Evolutionary conservation across 176 grass and related monocot species (phyloP).

Genomic region (Carex cristatella): DNA sequence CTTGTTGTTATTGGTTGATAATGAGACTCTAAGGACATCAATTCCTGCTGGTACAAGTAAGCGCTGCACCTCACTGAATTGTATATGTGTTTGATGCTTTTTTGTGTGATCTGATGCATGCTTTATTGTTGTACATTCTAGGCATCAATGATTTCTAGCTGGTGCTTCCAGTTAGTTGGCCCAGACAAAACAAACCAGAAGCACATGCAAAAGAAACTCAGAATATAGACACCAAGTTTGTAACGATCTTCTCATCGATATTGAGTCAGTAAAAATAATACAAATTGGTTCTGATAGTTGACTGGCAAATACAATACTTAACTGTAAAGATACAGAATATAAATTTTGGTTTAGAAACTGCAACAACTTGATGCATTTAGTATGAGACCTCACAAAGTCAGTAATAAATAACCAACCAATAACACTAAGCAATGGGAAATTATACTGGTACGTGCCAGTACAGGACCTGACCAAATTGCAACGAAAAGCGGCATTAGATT

Average conservation of each 20-base stretch:
- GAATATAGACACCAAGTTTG: not conserved
- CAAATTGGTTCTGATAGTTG: not conserved
- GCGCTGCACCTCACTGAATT: not conserved
- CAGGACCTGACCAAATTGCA: not conserved
- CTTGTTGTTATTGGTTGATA: not conserved
- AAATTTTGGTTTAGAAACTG: not conserved
- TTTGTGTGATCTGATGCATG: not conserved
- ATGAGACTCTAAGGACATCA: not conserved
- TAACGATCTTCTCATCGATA: not conserved
- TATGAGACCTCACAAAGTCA: not conserved
- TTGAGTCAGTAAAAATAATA: not conserved
- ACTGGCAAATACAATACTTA: not conserved
- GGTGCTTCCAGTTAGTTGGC: not conserved
- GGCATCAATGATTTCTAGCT: not conserved
- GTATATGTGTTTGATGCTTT: not conserved
- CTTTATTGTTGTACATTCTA: not conserved
- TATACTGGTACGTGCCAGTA: not conserved
- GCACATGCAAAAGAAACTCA: not conserved
- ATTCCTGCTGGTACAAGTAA: not conserved
- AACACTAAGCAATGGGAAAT: not conserved
- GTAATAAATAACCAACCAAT: not conserved
- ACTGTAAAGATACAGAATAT: not conserved
- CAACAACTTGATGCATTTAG: not conserved
- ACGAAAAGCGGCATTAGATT: not conserved
- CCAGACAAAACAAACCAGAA: not conserved